phyloP scores from a whole-genome alignment of 1,139 yeast species.

The Casaregolazyma lundiana region DNA sequence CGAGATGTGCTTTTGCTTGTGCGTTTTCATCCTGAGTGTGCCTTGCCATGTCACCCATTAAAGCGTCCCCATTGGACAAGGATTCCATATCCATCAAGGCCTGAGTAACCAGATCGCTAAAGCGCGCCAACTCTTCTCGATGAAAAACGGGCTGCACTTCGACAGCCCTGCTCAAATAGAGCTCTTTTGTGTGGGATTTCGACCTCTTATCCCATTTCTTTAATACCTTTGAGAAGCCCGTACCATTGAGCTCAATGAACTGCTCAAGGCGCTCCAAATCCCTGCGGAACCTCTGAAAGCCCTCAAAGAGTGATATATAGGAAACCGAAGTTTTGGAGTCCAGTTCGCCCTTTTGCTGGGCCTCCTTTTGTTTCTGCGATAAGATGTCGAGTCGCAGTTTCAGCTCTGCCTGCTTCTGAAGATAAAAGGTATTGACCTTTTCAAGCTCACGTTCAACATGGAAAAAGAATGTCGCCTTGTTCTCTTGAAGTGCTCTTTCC shows the following conservation, averaged over 20 bases:
- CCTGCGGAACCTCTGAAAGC: conserved; percentile 82
- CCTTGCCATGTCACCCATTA: conserved; percentile 28
- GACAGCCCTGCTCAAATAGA: conserved; percentile 86
- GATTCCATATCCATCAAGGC: conserved; percentile 82
- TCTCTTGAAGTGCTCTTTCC: conserved; percentile 72
- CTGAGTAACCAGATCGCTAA: conserved; percentile 77
- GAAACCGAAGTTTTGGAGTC: conserved; percentile 48
- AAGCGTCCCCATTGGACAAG: conserved; percentile 68
- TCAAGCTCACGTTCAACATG: conserved; percentile 90
- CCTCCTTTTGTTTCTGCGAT: conserved; percentile 64
- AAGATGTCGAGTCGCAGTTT: conserved; percentile 73
- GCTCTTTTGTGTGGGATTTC: conserved; percentile 88
- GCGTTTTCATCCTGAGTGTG: background rate
- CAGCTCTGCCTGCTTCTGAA: conserved; percentile 82
- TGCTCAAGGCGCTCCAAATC: conserved; percentile 86
- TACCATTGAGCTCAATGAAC: conserved; percentile 88
- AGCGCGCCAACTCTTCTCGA: conserved; percentile 75
- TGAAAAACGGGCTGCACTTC: conserved; percentile 96
- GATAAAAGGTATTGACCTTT: conserved; percentile 83
- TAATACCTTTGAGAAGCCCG: conserved; percentile 90
- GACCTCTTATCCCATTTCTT: conserved; percentile 98
- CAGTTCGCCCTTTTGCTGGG: conserved; percentile 42
- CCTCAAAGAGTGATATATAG: conserved; percentile 70
- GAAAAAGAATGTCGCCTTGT: conserved; percentile 90
- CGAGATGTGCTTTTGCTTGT: conserved; percentile 14